A percentile compares a stretch with the other conserved stretches of the same genome.
Conservation (phyloP, 345 rosid species). For the Ceriops tagal region DNA sequence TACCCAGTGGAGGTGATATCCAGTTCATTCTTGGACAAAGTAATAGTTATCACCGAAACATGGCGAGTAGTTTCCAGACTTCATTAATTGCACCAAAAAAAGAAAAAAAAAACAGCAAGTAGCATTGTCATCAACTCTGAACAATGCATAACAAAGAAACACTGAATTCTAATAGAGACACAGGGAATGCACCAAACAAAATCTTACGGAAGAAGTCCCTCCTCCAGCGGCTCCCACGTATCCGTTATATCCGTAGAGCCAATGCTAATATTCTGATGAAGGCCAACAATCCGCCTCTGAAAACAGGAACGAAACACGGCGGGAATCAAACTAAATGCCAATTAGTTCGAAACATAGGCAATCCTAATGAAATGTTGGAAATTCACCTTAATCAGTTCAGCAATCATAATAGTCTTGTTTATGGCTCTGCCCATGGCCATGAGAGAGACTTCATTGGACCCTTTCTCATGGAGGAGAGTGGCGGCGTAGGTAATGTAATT, state of each 20-base stretch:
- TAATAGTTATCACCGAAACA: conserved; percentile 32
- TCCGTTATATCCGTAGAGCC: conserved; percentile 50
- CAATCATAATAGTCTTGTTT: conserved; percentile 49
- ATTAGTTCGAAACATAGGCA: neutral
- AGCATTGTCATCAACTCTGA: no score
- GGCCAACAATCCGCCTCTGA: conserved; percentile 46
- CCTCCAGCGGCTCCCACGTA: conserved; percentile 63
- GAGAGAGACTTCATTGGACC: conserved; percentile 38
- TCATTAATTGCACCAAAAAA: neutral
- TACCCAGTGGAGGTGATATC: conserved; percentile 31
- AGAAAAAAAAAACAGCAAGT: no score
- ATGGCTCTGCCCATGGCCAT: conserved; percentile 58
- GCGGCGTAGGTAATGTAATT: conserved; percentile 50
- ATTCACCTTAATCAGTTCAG: conserved; percentile 47
- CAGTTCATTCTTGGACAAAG: conserved; percentile 31
- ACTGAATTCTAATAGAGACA: neutral
- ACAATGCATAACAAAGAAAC: no score
- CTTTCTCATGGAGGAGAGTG: conserved; percentile 47
- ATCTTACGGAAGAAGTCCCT: conserved; percentile 61
- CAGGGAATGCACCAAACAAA: neutral
- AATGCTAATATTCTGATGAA: conserved; percentile 44
- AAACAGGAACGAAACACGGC: neutral
- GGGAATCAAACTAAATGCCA: neutral
- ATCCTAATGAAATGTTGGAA: neutral
- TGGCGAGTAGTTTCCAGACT: conserved; percentile 37